Base-by-base conservation (phyloP, 1,139 yeast species). In the Pichia sp. region DNA sequence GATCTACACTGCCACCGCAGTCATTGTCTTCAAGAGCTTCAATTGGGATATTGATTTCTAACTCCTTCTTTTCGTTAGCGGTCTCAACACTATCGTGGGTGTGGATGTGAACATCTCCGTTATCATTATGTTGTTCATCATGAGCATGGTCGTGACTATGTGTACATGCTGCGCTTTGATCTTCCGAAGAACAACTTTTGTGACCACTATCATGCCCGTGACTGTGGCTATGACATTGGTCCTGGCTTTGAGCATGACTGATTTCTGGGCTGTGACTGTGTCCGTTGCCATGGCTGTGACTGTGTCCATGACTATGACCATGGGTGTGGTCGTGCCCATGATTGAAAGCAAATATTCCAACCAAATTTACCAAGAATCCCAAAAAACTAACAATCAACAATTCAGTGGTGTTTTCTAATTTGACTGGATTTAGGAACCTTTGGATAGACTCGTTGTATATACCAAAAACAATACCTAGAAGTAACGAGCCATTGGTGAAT, bases 331-430 rank as follows among this genome's bases (percentile, higher is more conserved):
- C 54, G 12, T 59, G 61, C 1, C 89, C 92, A 68, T 92, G 98
- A 64, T 89, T 91, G 64, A 95, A 93, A 0, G 97, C 97, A 72
- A 91, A 87, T 4, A 95, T 85, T 2, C 99, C 99, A 34, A 93
- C 90, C 54, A 93, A 68, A 66, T 93, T 95, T 27, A 95, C 99
- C 53, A 88, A 69, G 49, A 95, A 75, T 0, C 99, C 99, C 54
- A 92, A 70, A 2, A 83, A 71, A 38, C 97, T 88, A 4, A 93
- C 99, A 17, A 92, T 79, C 34, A 95, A 74, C 63, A 93, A 76
- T 67, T 93, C 98, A n/a, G 82, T 85, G 1, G 96, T 90, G 63
- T 84, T 85, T 62, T 87, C 87, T 50, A 93, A 73, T 56, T 76
- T 79, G 1, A 91, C 86, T 0, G 99, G 98, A 61, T 83, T 78